Percentiles rank a stretch among this genome's conserved stretches.
These are phyloP conservation scores for Penicillium riverlandense DNA, from an alignment of 495 filamentous ascomycete species.

Conservation along the genomic window DNA sequence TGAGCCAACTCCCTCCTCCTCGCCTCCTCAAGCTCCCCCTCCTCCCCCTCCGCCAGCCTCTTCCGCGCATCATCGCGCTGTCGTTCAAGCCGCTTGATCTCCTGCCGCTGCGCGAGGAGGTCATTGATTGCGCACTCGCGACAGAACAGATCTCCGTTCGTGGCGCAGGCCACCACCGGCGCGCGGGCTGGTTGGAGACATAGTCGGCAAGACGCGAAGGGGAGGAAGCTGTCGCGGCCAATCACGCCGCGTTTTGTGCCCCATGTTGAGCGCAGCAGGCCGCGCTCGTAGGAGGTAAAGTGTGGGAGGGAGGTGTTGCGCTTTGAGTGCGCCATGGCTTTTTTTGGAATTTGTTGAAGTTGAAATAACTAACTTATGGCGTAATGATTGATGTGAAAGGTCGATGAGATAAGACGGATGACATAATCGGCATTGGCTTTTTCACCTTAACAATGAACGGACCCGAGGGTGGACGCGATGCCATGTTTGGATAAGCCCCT, in stretches of 20 bases:
- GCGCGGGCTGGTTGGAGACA: constrained; percentile 79
- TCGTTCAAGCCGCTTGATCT: constrained; percentile 78
- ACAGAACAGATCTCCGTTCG: constrained; percentile 90
- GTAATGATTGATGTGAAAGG: no score
- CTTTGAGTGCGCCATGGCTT: constrained; percentile 53
- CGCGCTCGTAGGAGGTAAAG: constrained; percentile 90
- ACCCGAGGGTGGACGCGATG: no score
- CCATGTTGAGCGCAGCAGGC: constrained; percentile 72
- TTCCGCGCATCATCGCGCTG: constrained; percentile 48
- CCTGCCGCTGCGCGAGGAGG: constrained; percentile 82
- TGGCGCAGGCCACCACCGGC: constrained; percentile 71
- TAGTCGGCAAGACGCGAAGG: constrained; percentile 83
- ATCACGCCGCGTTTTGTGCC: constrained; percentile 78
- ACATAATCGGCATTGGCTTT: no score
- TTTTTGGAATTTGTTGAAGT: neutral
- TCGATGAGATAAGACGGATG: no score
- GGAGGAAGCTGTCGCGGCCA: constrained; percentile 84
- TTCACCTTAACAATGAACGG: no score
- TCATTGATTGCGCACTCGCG: constrained; percentile 90
- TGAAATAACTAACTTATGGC: no score
- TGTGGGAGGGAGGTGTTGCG: constrained; percentile 93
- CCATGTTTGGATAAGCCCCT: no score
- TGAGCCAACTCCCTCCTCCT: constrained; percentile 24
- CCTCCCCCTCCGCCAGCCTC: constrained; percentile 33
- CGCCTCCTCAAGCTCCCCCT: constrained; percentile 28